Evolutionary conservation across 257 asterid species (phyloP), one percentile per base, ranked within the genome.

Genomic region (Penstemon eatonii): DNA sequence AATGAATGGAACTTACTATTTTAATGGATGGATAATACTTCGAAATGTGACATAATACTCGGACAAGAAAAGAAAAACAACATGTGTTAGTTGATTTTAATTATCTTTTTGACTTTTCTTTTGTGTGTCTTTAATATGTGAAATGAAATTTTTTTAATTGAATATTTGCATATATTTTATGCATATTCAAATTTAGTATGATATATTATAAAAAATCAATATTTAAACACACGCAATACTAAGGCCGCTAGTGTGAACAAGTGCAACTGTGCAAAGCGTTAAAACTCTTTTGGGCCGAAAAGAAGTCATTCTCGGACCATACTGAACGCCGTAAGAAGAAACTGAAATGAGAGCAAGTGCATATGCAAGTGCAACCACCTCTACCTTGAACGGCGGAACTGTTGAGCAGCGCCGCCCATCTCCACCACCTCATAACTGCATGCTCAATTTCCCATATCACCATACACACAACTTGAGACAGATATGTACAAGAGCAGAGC

Each of bases 361-460:
- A 47, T 7, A 55, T 49, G 70, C 75, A 47, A 56, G 37, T 47
- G 56, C 74, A 11, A 58, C 73, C 42, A 45, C 56, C 72, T 11
- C 78, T 71, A 52, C 82, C 73, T 46, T 69, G 55, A 71, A 76
- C 78, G 80, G 70, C 73, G 78, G 78, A 68, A 71, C 65, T 33
- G 44, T 60, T 56, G 63, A 61, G 52, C 53, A 33, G 56, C 64
- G 63, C 67, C 63, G 60, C 65, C 69, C 55, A 10, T 45, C 74
- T 25, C 42, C 68, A 59, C 52, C 61, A 44, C 58, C 11, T 71
- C 46, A 19, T 43, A 40, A 47, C 45, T 45, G 74, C 67, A 56
- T 8, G 43, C 33, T 51, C 54, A 58, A 19, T 68, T 70, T 56
- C 56, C 69, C 18, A 12, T 39, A 13, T 64, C 76, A 49, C 49